Conservation (phyloP, 129 eudicot genomes). For the Smallanthus sonchifolius region DNA sequence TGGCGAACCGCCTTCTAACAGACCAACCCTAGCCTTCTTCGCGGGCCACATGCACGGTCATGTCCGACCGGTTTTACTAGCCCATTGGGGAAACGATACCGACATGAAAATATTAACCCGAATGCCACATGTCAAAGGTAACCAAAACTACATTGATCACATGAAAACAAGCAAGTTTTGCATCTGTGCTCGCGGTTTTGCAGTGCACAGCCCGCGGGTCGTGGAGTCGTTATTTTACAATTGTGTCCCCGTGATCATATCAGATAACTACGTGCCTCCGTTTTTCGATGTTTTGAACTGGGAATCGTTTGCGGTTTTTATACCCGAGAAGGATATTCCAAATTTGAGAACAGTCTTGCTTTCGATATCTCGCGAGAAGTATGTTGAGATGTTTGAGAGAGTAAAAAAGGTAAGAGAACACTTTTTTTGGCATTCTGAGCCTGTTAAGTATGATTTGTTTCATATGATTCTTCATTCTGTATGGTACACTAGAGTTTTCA, state of each 20-base stretch:
- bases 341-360: constrained; percentile 49
- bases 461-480: constrained; percentile 75
- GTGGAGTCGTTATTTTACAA: constrained; percentile 66
- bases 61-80: constrained; percentile 47
- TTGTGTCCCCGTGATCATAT: constrained; percentile 63
- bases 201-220: constrained; percentile 63
- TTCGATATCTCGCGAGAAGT: constrained; percentile 49
- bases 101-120: constrained; percentile 49
- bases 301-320: constrained; percentile 61
- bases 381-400: constrained; percentile 56
- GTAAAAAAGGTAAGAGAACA: constrained; percentile 55
- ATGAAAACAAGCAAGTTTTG: constrained; percentile 78
- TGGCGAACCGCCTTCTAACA: constrained; percentile 41
- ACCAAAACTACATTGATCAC: constrained; percentile 58
- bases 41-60: constrained; percentile 70
- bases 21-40: constrained; percentile 54
- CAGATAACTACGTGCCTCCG: constrained; percentile 69
- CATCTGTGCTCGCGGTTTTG: constrained; percentile 67
- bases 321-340: constrained; percentile 60
- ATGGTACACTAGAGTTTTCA: constrained; percentile 61
- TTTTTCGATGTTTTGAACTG: constrained; percentile 67
- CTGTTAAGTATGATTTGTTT: constrained; percentile 65
- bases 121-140: constrained; percentile 59
- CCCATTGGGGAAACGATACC: constrained; percentile 66
- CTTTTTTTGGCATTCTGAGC: constrained; percentile 60